Evolutionary conservation across 495 filamentous ascomycete species (phyloP).

Genomic region (Xylona heveae): DNA sequence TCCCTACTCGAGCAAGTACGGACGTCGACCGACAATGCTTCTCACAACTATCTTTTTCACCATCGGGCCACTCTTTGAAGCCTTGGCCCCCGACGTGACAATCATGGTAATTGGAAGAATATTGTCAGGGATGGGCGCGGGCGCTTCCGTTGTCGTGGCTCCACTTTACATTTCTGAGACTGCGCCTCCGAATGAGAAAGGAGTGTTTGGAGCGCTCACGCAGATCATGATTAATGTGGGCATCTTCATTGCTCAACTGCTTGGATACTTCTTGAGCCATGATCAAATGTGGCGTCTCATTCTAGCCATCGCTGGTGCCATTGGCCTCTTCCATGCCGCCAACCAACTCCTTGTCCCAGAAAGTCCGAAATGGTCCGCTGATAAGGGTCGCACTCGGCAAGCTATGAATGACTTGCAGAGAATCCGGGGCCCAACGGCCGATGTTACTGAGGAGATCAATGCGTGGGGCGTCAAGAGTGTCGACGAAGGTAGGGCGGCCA

Average conservation of each 20-base stretch:
- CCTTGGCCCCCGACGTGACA: conserved; percentile 41
- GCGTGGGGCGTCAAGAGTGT: conserved; percentile 22
- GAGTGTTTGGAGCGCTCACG: conserved; percentile 78
- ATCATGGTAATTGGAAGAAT: conserved; percentile 52
- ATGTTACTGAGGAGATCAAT: conserved; percentile 54
- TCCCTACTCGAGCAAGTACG: conserved; percentile 46
- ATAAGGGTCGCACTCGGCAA: conserved; percentile 32
- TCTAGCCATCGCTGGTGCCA: conserved; percentile 44
- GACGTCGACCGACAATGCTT: conserved; percentile 50
- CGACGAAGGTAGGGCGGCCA: conserved; percentile 8
- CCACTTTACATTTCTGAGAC: conserved; percentile 92
- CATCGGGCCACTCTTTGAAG: conserved; percentile 53
- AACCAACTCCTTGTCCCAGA: conserved; percentile 56
- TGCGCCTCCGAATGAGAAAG: conserved; percentile 54
- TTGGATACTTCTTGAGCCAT: conserved; percentile 72
- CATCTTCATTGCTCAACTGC: conserved; percentile 60
- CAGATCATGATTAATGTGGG: conserved; percentile 91
- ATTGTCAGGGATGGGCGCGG: conserved; percentile 64
- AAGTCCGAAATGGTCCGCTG: conserved; percentile 68
- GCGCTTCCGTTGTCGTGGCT: conserved; percentile 75
- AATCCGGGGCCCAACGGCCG: conserved; percentile 45
- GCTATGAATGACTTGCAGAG: conserved; percentile 48
- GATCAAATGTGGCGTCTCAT: conserved; percentile 67
- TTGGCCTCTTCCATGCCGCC: conserved; percentile 41
- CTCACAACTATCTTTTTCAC: conserved; percentile 54